Evolutionary conservation across 257 asterid species (phyloP).

Genomic region (Jacaranda mimosifolia): DNA sequence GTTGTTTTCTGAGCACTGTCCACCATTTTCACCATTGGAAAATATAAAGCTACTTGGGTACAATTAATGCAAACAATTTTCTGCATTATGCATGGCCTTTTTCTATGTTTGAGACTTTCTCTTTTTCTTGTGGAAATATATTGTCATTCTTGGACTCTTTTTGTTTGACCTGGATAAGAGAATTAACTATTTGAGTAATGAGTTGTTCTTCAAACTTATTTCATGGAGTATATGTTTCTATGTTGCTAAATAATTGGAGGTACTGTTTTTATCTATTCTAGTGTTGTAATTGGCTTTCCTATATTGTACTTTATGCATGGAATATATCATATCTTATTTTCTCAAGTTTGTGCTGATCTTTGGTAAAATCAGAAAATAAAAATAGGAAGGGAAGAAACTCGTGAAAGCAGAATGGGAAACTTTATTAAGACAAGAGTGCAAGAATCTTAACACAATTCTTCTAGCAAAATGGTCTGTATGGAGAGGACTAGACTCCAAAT

Average conservation of each 20-base stretch:
- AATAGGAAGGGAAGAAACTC: too few relatives aligned
- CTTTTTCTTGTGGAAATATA: neutral
- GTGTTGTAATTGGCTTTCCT: neutral
- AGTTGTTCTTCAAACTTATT: neutral
- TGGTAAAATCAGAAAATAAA: too few relatives aligned
- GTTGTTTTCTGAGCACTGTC: constrained; percentile 3
- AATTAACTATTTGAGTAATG: neutral
- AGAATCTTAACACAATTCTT: too few relatives aligned
- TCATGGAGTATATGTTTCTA: neutral
- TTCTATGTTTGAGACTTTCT: neutral
- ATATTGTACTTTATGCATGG: neutral
- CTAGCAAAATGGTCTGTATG: too few relatives aligned
- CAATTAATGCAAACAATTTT: neutral
- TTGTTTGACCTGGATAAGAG: neutral
- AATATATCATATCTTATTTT: neutral
- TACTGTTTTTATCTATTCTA: neutral
- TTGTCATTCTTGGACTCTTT: neutral
- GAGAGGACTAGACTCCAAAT: too few relatives aligned
- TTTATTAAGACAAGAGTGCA: too few relatives aligned
- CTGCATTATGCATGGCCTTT: neutral
- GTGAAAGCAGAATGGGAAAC: too few relatives aligned
- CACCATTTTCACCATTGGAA: constrained; percentile 3
- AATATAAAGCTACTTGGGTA: neutral
- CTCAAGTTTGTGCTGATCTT: neutral
- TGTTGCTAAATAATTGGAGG: neutral